Conservation (phyloP, 768 basidiomycete genomes). For the Tylopilus subfusipes region DNA sequence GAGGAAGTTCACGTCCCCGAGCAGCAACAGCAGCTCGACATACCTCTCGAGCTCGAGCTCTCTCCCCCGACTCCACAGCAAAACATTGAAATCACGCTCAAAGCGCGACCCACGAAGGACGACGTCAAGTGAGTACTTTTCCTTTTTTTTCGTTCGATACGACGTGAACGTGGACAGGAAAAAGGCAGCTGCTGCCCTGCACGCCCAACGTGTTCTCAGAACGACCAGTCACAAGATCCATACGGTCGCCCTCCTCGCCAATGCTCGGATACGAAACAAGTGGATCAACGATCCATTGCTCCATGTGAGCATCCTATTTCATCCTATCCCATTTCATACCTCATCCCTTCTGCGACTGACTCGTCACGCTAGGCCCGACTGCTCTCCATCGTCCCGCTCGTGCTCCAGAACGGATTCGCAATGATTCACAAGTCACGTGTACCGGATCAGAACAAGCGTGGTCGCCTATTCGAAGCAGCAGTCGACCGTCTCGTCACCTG, state of each 20-base stretch:
- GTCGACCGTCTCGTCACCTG: conserved; percentile 71
- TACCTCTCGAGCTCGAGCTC: conserved; percentile 24
- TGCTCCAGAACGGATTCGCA: conserved; percentile 75
- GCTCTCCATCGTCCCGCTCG: conserved; percentile 78
- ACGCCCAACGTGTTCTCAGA: conserved; percentile 68
- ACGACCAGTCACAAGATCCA: conserved; percentile 89
- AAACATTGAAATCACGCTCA: conserved; percentile 71
- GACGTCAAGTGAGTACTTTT: conserved; percentile 44
- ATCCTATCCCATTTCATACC: background rate
- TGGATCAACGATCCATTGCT: conserved; percentile 83
- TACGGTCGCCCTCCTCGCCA: conserved; percentile 74
- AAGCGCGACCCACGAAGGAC: conserved; percentile 39
- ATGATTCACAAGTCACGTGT: conserved; percentile 77
- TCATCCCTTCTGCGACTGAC: conserved; percentile 1
- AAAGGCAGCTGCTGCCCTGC: conserved; percentile 39
- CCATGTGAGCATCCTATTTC: conserved; percentile 52
- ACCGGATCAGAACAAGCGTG: conserved; percentile 78
- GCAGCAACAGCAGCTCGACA: conserved; percentile 14
- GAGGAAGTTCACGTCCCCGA: conserved; percentile 68
- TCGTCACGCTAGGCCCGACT: conserved; percentile 66
- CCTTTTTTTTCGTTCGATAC: background rate
- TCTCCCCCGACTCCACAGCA: conserved; percentile 36
- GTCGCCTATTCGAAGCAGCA: conserved; percentile 83
- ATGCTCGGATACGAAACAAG: conserved; percentile 69
- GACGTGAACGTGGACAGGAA: conserved; percentile 40